These are phyloP conservation scores for Leccinum pallidistipes DNA, from an alignment of 1,284 basidiomycete species.

Conservation along the genomic window DNA sequence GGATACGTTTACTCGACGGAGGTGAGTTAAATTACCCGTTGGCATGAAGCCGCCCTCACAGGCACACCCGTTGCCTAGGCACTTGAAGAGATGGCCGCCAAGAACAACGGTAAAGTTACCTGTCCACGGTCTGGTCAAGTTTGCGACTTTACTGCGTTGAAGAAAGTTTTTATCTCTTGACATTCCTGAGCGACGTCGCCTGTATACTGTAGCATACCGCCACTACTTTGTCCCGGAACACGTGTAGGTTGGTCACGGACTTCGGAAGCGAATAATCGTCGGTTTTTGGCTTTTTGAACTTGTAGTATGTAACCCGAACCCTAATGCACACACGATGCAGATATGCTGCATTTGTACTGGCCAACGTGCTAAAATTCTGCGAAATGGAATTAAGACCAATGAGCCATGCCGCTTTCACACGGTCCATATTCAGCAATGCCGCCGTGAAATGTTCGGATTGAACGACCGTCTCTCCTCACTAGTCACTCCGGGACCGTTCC, in stretches of 20 bases:
- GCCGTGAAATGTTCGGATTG: not conserved
- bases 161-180: slow-evolving; percentile 87
- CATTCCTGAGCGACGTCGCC: not conserved
- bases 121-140: slow-evolving; percentile 77
- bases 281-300: slow-evolving; percentile 13
- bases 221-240: slow-evolving; percentile 6
- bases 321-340: slow-evolving; percentile 9
- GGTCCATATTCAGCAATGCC: not conserved
- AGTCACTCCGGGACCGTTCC: not conserved
- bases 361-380: slow-evolving; percentile 17
- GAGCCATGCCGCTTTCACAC: slow-evolving; percentile 19
- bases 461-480: not conserved
- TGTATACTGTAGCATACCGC: not conserved
- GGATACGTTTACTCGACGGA: slow-evolving; percentile 92
- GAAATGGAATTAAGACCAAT: slow-evolving; percentile 30
- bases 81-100: slow-evolving; percentile 79
- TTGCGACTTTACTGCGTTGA: slow-evolving; percentile 66
- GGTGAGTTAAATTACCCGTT: slow-evolving; percentile 46
- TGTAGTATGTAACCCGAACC: slow-evolving; percentile 26
- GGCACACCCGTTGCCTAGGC: slow-evolving; percentile 49
- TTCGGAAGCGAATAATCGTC: slow-evolving; percentile 30
- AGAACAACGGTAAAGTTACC: slow-evolving; percentile 71
- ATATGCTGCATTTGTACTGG: slow-evolving; percentile 16
- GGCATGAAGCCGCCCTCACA: slow-evolving; percentile 10
- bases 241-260: slow-evolving; percentile 13